Evolutionary conservation across 164 flowering plant species (phyloP).

Genomic region (Chimonanthus praecox): DNA sequence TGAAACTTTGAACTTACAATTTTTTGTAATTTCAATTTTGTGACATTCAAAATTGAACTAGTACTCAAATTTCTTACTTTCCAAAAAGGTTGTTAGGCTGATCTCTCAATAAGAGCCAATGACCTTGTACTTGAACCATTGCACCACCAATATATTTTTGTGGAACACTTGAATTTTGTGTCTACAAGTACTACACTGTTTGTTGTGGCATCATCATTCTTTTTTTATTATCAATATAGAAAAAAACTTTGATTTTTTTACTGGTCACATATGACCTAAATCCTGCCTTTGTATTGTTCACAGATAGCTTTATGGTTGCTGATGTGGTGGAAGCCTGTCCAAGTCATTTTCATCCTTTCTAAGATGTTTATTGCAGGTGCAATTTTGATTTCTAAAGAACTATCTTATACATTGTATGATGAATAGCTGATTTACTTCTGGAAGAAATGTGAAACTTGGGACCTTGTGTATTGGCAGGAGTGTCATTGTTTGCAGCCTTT

Average conservation of each 20-base stretch:
- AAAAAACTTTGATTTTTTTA: neutral
- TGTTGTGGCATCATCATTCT: too few relatives aligned
- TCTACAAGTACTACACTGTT: too few relatives aligned
- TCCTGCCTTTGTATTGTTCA: constrained; percentile 11
- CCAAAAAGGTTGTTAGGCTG: too few relatives aligned
- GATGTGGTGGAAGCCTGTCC: constrained; percentile 82
- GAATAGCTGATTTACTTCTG: neutral
- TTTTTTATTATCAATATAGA: too few relatives aligned
- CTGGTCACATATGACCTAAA: neutral
- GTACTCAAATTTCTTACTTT: too few relatives aligned
- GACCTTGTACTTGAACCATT: too few relatives aligned
- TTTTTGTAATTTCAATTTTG: too few relatives aligned
- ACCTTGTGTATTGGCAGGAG: constrained; percentile 44
- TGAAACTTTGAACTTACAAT: too few relatives aligned
- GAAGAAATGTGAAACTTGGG: neutral
- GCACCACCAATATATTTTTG: too few relatives aligned
- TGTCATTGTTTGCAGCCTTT: constrained; percentile 86
- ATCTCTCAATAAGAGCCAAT: too few relatives aligned
- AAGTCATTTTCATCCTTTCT: constrained; percentile 43
- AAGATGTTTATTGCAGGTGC: constrained; percentile 90
- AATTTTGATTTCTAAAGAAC: constrained; percentile 2
- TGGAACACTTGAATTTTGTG: too few relatives aligned
- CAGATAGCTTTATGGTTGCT: constrained; percentile 90
- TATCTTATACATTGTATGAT: neutral
- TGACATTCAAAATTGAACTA: too few relatives aligned